A percentile compares a stretch with the other conserved stretches of the same genome.
Evolutionary conservation across 1,139 yeast genomes (phyloP).

Genomic region (Kodamaea derodonti): DNA sequence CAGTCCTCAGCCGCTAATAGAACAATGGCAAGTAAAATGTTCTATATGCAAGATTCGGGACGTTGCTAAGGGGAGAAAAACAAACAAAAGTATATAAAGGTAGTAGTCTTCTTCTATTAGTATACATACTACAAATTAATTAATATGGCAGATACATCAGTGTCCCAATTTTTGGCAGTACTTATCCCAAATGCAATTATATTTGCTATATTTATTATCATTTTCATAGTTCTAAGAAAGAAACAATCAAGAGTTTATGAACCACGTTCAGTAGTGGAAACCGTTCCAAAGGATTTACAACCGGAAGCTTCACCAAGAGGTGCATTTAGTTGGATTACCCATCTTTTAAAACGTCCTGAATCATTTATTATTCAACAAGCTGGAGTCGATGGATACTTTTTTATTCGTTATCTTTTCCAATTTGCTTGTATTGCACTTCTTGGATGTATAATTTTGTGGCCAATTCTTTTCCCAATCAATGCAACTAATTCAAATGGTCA

Average conservation of each 20-base stretch:
- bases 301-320: constrained; percentile 60
- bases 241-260: constrained; percentile 71
- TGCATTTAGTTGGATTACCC: constrained; percentile 52
- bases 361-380: constrained; percentile 70
- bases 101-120: background rate
- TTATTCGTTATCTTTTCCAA: constrained; percentile 69
- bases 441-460: constrained; percentile 67
- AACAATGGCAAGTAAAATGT: background rate
- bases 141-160: constrained; percentile 19
- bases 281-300: constrained; percentile 38
- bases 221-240: constrained; percentile 65
- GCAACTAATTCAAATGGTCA: constrained; percentile 68
- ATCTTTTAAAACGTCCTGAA: constrained; percentile 53
- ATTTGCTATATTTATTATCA: constrained; percentile 50
- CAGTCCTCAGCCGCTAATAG: background rate
- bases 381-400: constrained; percentile 88
- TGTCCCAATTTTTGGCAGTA: constrained; percentile 39
- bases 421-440: constrained; percentile 54
- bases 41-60: background rate
- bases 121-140: background rate
- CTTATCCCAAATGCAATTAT: constrained; percentile 42
- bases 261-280: constrained; percentile 58
- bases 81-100: background rate
- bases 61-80: background rate
- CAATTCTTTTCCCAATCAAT: constrained; percentile 81